Evolutionary conservation across 495 filamentous ascomycete genomes (phyloP).

Genomic region (Penicillium egyptiacum): DNA sequence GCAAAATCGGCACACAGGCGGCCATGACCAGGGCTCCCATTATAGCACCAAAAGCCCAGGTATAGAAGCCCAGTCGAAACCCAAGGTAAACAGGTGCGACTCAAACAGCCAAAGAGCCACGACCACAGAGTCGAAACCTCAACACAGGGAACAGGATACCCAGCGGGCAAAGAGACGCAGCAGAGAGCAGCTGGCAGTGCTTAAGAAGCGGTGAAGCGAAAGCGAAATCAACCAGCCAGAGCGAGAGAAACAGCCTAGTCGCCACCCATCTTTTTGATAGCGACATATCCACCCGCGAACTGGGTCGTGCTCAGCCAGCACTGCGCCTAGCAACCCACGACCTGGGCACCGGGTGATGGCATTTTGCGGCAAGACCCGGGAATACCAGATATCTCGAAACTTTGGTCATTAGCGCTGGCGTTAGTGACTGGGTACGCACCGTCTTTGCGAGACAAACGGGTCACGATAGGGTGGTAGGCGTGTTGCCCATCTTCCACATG

Average conservation of each 20-base stretch:
- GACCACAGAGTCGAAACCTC: not conserved
- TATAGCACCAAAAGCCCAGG: not conserved
- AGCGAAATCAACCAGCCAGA: slow-evolving; percentile 4
- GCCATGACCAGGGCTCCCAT: not conserved
- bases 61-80: not conserved
- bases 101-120: not conserved
- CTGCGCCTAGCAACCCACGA: not conserved
- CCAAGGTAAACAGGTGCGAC: not conserved
- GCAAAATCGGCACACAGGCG: not conserved
- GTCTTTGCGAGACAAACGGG: not conserved
- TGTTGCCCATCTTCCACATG: not conserved
- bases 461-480: not conserved
- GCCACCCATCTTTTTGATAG: not conserved
- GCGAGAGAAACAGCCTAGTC: not conserved
- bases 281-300: slow-evolving; percentile 2
- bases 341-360: not conserved
- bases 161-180: not conserved
- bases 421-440: not conserved
- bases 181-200: not conserved
- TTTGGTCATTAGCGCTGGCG: not conserved
- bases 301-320: slow-evolving; percentile 1
- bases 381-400: not conserved
- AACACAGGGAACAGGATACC: not conserved
- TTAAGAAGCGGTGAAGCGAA: slow-evolving; percentile 4
- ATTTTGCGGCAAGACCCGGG: not conserved